phyloP scores from a whole-genome alignment of 805 yeast species.

The Candida montana region DNA sequence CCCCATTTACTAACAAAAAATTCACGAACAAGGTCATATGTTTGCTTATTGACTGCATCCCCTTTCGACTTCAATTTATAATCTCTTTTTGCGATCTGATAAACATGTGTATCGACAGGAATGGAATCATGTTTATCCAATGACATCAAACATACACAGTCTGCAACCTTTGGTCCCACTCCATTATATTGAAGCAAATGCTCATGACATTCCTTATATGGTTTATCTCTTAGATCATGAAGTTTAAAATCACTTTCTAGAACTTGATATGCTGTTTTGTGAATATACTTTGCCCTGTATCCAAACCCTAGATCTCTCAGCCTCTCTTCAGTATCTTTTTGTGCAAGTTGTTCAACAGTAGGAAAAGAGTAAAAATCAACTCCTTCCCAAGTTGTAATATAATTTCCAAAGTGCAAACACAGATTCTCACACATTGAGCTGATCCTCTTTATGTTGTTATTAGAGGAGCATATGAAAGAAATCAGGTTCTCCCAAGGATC shows the following conservation, averaged over 20 bases:
- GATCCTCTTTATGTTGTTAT: conserved; percentile 89
- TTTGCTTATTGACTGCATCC: conserved; percentile 26
- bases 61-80: conserved; percentile 47
- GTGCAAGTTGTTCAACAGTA: conserved; percentile 44
- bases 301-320: conserved; percentile 64
- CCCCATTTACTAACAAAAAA: conserved; percentile 76
- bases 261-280: conserved; percentile 58
- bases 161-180: conserved; percentile 98
- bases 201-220: conserved; percentile 50
- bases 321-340: conserved; percentile 35
- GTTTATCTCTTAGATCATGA: conserved; percentile 37
- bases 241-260: conserved; percentile 31
- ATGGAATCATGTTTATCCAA: conserved; percentile 81
- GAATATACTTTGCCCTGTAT: conserved; percentile 84
- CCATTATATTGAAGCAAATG: conserved; percentile 67
- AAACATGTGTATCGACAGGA: conserved; percentile 94
- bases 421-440: conserved; percentile 86
- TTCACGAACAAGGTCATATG: conserved; percentile 42
- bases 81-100: conserved; percentile 80
- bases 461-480: conserved; percentile 92
- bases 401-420: conserved; percentile 64
- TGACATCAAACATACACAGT: conserved; percentile 91
- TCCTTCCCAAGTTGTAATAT: conserved; percentile 48
- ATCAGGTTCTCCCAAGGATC: conserved; percentile 96
- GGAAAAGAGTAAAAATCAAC: conserved; percentile 71